Percentiles rank a stretch among this genome's conserved stretches.
Conservation (phyloP, 208 protist species). For the Trichomonas vaginalis region DNA sequence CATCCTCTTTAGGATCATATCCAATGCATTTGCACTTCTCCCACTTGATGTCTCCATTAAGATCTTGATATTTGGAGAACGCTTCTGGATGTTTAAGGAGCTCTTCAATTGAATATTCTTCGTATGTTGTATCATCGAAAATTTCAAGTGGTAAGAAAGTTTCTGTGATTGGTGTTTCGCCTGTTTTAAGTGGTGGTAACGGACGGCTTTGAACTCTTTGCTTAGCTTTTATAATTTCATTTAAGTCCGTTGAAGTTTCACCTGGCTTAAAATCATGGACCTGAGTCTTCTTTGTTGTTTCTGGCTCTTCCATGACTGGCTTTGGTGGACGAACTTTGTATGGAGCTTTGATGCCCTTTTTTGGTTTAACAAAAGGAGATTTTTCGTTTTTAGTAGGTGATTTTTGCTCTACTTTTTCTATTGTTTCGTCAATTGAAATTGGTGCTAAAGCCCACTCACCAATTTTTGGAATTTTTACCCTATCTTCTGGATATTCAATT, state of each 20-base stretch:
- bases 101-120: constrained; percentile 1
- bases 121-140: constrained; percentile 2
- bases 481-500: background rate
- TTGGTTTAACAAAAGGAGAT: background rate
- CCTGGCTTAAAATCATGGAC: background rate
- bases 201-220: background rate
- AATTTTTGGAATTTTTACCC: constrained; percentile 3
- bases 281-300: background rate
- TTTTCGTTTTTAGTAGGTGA: background rate
- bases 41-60: background rate
- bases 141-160: constrained; percentile 7
- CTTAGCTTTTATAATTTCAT: background rate
- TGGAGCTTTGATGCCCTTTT: background rate
- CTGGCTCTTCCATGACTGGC: background rate
- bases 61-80: background rate
- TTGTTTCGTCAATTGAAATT: background rate
- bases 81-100: background rate
- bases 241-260: background rate
- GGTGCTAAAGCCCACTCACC: background rate
- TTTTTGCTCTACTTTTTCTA: background rate
- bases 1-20: background rate
- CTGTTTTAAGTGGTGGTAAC: background rate
- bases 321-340: background rate
- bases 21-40: background rate
- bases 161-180: background rate